A percentile compares a stretch with the other conserved stretches of the same genome.
These are phyloP conservation scores for Leccinellum rugosiceps DNA, from an alignment of 768 basidiomycete genomes.

Conservation along the genomic window DNA sequence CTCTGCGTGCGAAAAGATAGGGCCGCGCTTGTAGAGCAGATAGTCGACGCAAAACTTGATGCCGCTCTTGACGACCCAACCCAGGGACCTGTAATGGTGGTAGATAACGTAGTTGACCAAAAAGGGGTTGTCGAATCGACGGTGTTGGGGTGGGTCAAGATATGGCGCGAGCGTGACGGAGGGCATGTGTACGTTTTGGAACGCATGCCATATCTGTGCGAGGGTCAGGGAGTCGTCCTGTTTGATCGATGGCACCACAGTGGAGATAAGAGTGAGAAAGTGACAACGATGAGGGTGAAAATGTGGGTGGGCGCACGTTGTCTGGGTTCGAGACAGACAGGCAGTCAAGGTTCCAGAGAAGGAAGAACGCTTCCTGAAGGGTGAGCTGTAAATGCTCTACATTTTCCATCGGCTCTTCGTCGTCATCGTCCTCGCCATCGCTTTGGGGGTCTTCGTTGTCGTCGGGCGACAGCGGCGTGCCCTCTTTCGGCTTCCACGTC, in stretches of 20 bases:
- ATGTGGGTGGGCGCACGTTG: conserved; percentile 47
- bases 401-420: conserved; percentile 59
- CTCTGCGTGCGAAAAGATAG: conserved; percentile 96
- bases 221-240: conserved; percentile 57
- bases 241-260: neutral
- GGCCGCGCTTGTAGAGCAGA: conserved; percentile 90
- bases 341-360: conserved; percentile 81
- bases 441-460: conserved; percentile 16
- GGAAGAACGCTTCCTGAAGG: conserved; percentile 85
- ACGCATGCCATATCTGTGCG: conserved; percentile 59
- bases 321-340: conserved; percentile 63
- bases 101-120: conserved; percentile 86
- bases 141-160: conserved; percentile 20
- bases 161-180: conserved; percentile 33
- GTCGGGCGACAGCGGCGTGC: conserved; percentile 7
- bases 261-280: neutral
- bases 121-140: conserved; percentile 88
- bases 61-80: conserved; percentile 95
- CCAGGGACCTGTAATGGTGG: conserved; percentile 93
- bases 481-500: conserved; percentile 63
- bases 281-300: neutral
- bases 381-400: conserved; percentile 91
- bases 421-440: conserved; percentile 33
- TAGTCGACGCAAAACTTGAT: conserved; percentile 98
- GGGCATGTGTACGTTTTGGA: conserved; percentile 55